Evolutionary conservation across 306 rosid species (phyloP).

Genomic region (Sicyos edulis): DNA sequence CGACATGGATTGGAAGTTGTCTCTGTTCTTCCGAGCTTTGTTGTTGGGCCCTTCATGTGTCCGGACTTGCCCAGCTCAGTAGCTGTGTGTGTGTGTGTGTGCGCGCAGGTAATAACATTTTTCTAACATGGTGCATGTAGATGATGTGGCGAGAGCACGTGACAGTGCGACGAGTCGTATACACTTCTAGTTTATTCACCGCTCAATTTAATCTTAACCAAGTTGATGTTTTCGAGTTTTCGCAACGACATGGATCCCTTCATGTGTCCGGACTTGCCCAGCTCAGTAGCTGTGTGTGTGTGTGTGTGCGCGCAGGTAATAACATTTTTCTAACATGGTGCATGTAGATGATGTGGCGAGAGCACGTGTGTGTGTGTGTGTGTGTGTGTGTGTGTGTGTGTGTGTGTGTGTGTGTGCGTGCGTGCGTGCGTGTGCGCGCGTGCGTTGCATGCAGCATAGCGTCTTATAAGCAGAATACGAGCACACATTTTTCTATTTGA

Average conservation of each 20-base stretch:
- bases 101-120: slow-evolving; percentile 29
- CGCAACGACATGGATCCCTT: slow-evolving; percentile 46
- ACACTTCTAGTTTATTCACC: slow-evolving; percentile 45
- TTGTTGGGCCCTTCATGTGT: slow-evolving; percentile 60
- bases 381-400: no score
- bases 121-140: slow-evolving; percentile 40
- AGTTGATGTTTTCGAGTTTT: slow-evolving; percentile 27
- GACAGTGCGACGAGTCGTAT: slow-evolving; percentile 51
- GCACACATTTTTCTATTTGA: slow-evolving; percentile 53
- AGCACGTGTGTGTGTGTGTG: no score
- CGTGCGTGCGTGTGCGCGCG: no score
- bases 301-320: slow-evolving; percentile 23
- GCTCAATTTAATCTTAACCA: slow-evolving; percentile 7
- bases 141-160: no score
- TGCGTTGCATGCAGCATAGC: no score
- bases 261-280: slow-evolving; percentile 43
- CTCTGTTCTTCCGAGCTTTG: slow-evolving; percentile 39
- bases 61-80: slow-evolving; percentile 38
- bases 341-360: slow-evolving; percentile 59
- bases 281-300: slow-evolving; percentile 42
- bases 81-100: slow-evolving; percentile 28
- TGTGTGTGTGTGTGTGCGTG: no score
- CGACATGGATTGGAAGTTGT: slow-evolving; percentile 49
- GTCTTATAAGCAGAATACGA: no score
- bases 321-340: slow-evolving; percentile 28